Conservation (phyloP, 73 alveolate genomes). For the Uronychia setigera region DNA sequence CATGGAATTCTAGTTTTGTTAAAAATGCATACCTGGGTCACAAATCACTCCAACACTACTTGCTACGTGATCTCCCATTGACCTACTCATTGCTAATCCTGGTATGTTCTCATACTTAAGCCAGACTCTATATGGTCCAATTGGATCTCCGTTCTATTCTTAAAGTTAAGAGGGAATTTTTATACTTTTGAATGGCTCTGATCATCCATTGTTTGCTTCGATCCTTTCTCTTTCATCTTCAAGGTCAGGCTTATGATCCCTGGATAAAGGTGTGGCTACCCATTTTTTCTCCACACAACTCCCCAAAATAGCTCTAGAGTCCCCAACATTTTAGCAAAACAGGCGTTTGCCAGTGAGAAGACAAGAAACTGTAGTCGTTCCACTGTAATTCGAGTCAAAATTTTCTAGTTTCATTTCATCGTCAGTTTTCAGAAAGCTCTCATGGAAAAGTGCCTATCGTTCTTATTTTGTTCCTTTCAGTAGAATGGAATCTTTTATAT, state of each 20-base stretch:
- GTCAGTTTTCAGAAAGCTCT: background rate
- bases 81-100: constrained; percentile 75
- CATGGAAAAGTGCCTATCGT: background rate
- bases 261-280: constrained; percentile 70
- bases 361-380: constrained; percentile 59
- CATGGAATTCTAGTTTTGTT: constrained; percentile 25
- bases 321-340: constrained; percentile 65
- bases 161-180: background rate
- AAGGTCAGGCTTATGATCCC: constrained; percentile 94
- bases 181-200: constrained; percentile 78
- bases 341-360: constrained; percentile 40
- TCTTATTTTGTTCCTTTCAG: constrained; percentile 16
- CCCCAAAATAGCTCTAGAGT: constrained; percentile 60
- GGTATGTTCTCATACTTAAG: constrained; percentile 62
- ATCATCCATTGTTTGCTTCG: constrained; percentile 74
- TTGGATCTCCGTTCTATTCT: constrained; percentile 55
- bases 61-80: constrained; percentile 73
- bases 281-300: constrained; percentile 28
- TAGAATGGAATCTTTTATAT: constrained; percentile 5
- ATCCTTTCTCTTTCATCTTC: constrained; percentile 90
- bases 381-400: constrained; percentile 49
- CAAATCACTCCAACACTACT: constrained; percentile 56
- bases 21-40: constrained; percentile 42
- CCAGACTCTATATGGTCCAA: constrained; percentile 75
- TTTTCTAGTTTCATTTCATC: background rate